phyloP scores from a whole-genome alignment of 805 yeast genomes.

The Kregervanrija delftensis region DNA sequence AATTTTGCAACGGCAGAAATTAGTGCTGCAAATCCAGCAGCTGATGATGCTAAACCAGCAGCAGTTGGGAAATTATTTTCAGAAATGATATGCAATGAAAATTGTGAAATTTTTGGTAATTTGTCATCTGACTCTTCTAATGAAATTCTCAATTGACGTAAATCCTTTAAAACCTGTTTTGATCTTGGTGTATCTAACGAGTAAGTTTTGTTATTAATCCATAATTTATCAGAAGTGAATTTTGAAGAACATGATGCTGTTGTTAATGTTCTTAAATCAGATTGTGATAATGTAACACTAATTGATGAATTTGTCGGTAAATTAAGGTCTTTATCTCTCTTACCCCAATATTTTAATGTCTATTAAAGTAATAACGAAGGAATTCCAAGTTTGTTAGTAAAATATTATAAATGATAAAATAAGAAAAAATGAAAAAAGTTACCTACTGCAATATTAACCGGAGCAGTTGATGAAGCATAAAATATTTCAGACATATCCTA shows the following conservation, averaged over 20 bases:
- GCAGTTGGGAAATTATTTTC: slow-evolving; percentile 99
- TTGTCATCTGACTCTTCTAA: slow-evolving; percentile 49
- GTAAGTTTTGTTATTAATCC: slow-evolving; percentile 83
- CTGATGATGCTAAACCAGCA: slow-evolving; percentile 96
- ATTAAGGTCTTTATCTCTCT: slow-evolving; percentile 81
- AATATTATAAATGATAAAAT: not conserved
- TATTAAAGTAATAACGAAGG: slow-evolving; percentile 14
- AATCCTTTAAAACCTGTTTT: slow-evolving; percentile 67
- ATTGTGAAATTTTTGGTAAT: slow-evolving; percentile 55
- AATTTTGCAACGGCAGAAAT: slow-evolving; percentile 83
- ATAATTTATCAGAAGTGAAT: slow-evolving; percentile 60
- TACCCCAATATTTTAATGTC: slow-evolving; percentile 98
- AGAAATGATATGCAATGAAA: slow-evolving; percentile 73
- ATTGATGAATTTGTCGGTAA: slow-evolving; percentile 95
- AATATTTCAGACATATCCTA: slow-evolving; percentile 31
- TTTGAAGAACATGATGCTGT: slow-evolving; percentile 66
- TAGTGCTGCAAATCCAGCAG: slow-evolving; percentile 97
- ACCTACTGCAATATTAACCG: slow-evolving; percentile 91
- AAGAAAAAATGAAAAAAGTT: not conserved
- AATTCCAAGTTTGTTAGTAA: slow-evolving; percentile 2
- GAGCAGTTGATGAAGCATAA: slow-evolving; percentile 86
- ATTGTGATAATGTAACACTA: slow-evolving; percentile 87
- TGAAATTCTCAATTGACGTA: slow-evolving; percentile 58
- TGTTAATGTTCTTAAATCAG: slow-evolving; percentile 85
- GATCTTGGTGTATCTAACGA: slow-evolving; percentile 57